phyloP scores from a whole-genome alignment of 140 eudicot genomes.

The Oenanthe javanica region DNA sequence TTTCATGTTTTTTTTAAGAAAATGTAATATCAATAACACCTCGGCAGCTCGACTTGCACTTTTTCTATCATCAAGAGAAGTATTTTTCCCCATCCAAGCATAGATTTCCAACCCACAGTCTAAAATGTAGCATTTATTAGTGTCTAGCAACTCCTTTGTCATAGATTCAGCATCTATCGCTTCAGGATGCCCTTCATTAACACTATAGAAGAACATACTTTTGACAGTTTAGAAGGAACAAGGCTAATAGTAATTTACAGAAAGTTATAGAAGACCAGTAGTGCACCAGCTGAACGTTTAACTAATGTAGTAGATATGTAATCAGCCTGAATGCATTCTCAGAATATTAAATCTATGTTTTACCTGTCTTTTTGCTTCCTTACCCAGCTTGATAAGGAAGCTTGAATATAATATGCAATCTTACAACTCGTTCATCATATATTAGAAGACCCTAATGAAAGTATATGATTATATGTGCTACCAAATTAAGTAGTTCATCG shows the following conservation, averaged over 20 bases:
- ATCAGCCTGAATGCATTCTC: neutral
- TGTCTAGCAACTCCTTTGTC: conserved; percentile 73
- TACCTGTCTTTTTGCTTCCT: neutral
- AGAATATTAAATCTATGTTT: neutral
- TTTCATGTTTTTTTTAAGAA: neutral
- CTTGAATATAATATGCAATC: neutral
- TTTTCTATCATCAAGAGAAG: conserved; percentile 87
- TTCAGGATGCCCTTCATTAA: conserved; percentile 75
- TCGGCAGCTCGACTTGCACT: conserved; percentile 80
- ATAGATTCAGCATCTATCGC: conserved; percentile 54
- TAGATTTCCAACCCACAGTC: conserved; percentile 79
- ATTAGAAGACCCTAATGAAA: neutral
- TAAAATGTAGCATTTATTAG: conserved; percentile 65
- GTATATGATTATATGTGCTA: neutral
- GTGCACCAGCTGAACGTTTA: neutral
- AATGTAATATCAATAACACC: conserved; percentile 33
- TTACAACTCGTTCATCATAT: neutral
- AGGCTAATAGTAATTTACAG: neutral
- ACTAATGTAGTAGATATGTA: neutral
- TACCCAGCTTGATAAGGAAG: neutral
- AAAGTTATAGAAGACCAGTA: neutral
- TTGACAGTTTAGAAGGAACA: conserved; percentile 15
- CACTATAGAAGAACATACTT: conserved; percentile 37
- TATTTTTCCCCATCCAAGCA: conserved; percentile 90
- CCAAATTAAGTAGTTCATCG: neutral